Conservation (phyloP, 2,329 filamentous ascomycete genomes). For the Coniochaeta prunicola region DNA sequence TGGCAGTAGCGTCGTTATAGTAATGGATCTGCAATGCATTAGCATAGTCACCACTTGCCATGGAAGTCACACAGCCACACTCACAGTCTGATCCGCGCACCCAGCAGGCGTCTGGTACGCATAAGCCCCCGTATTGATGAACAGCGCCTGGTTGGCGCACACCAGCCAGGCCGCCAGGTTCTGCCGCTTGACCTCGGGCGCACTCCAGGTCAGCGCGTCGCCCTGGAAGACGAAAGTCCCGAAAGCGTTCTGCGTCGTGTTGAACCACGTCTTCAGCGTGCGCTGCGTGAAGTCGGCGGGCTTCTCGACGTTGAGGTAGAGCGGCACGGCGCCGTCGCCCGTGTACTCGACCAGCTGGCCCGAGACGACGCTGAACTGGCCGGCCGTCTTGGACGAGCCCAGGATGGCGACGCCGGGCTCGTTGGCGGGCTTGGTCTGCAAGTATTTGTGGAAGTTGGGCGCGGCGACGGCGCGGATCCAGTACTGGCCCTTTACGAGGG, state of each 20-base stretch:
- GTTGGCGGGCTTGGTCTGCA: conserved; percentile 38
- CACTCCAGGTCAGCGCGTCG: conserved; percentile 50
- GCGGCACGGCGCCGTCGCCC: conserved; percentile 21
- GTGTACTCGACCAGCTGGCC: conserved; percentile 49
- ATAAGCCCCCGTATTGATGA: conserved; percentile 53
- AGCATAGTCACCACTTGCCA: not conserved
- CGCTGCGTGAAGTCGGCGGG: conserved; percentile 35
- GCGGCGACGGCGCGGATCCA: conserved; percentile 51
- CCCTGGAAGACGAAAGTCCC: conserved; percentile 50
- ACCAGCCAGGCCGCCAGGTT: conserved; percentile 54
- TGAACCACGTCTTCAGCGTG: conserved; percentile 44
- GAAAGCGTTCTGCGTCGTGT: conserved; percentile 41
- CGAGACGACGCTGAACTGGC: conserved; percentile 48
- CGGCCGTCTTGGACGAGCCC: conserved; percentile 42
- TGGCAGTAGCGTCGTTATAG: conserved; percentile 29
- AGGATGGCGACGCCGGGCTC: conserved; percentile 41
- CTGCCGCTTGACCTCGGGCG: conserved; percentile 38
- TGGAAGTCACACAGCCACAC: conserved; percentile 14
- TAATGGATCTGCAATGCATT: conserved; percentile 27
- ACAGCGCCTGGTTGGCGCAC: conserved; percentile 42
- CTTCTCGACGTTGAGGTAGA: conserved; percentile 41
- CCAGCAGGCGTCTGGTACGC: conserved; percentile 48
- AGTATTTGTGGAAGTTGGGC: conserved; percentile 51
- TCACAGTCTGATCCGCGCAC: conserved; percentile 51
- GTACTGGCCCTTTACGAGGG: conserved; percentile 42